Base-by-base conservation (phyloP, 164 flowering plant species). In the Cinnamomum micranthum region DNA sequence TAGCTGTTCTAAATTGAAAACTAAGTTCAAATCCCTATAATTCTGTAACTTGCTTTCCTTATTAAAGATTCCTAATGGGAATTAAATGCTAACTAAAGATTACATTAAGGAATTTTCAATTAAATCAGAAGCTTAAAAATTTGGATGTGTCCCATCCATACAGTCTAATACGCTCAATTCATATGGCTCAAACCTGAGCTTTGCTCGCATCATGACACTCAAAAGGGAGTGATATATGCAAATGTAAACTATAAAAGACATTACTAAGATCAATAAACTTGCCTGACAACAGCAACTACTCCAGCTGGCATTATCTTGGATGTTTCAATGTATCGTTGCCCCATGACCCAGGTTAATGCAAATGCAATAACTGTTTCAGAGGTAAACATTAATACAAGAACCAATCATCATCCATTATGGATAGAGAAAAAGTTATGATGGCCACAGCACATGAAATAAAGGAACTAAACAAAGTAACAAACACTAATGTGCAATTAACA, bases 251-350 rank as follows among this genome's bases (percentile, higher is more conserved):
- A 55, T 3, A 20, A 64, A 22, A 24, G 22, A 64, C 67, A 17
- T 3, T 20, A 22, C 22, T 15, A 55, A 55, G 13, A 55, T 15
- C n/a, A 55, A 64, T n/a, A 60, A 20, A 55, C 60, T 55, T 55
- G 60, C 98, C 98, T 94, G 79, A 92, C 87, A 51, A 82, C 93
- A 73, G 97, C 94, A 78, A 94, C 87, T 66, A 91, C 47, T 41
- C 96, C 98, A 77, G 98, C 92, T 27, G 97, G 98, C 97, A 94
- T 94, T 68, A 94, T 86, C 87, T 94, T 92, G 41, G 90, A 86
- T 31, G 97, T 91, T 77, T 89, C 77, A 64, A 84, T 9, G 74
- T 88, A 94, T 23, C 97, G 92, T 77, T 90, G 90, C 33, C 94
- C 94, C 98, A 92, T 94, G 77, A 89, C 85, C 78, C 76, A 85